These are phyloP conservation scores for Penicillium verrucosum DNA, from an alignment of 2,329 filamentous ascomycete species.

Conservation along the genomic window DNA sequence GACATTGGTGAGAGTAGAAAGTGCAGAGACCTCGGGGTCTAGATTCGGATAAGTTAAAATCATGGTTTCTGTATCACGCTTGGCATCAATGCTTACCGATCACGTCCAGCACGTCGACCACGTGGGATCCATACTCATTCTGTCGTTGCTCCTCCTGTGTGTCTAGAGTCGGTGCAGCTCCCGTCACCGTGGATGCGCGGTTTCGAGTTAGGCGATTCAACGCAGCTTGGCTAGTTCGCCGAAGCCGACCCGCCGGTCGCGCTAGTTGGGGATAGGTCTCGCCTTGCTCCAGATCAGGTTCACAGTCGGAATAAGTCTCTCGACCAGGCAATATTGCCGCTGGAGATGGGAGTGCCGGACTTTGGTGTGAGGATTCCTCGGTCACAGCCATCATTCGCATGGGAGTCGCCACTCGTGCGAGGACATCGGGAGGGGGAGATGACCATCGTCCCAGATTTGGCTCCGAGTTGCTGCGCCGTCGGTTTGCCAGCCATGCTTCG, in stretches of 20 bases:
- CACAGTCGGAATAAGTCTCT: background rate
- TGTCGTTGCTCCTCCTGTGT: constrained; percentile 4
- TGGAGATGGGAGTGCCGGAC: constrained; percentile 7
- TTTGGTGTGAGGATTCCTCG: constrained; percentile 32
- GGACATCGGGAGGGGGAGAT: constrained; percentile 20
- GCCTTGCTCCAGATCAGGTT: constrained; percentile 11
- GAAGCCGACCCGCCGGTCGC: constrained; percentile 23
- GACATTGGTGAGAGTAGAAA: constrained; percentile 82
- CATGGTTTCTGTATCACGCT: background rate
- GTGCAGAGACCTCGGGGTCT: constrained; percentile 80
- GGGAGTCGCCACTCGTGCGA: constrained; percentile 23
- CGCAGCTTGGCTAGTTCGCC: constrained; percentile 34
- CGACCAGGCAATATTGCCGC: background rate
- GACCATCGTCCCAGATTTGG: constrained; percentile 37
- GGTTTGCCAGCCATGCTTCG: constrained; percentile 27
- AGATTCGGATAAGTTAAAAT: constrained; percentile 23
- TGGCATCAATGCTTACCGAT: constrained; percentile 53
- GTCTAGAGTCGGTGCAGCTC: constrained; percentile 15
- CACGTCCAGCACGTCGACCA: constrained; percentile 67
- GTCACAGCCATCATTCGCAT: constrained; percentile 32
- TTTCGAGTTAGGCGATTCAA: constrained; percentile 33
- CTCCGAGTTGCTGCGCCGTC: constrained; percentile 43
- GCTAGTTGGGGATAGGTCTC: constrained; percentile 15
- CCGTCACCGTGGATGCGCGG: constrained; percentile 32
- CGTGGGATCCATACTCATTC: constrained; percentile 57